Evolutionary conservation across 805 yeast genomes (phyloP).

Genomic region (Jamesozyma piceae): DNA sequence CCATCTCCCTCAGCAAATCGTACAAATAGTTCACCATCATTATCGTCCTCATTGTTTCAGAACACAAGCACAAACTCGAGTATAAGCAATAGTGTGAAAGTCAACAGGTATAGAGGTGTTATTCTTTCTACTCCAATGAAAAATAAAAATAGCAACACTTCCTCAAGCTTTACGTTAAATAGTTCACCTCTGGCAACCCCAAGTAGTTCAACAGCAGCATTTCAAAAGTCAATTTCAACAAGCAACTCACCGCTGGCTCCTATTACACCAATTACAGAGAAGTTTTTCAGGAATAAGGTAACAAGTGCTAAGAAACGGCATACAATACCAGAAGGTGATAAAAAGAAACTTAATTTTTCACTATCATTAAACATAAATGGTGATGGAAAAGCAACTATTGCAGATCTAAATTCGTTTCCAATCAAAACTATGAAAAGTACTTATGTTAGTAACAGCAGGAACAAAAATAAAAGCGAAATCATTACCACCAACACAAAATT

Average conservation of each 20-base stretch:
- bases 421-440: too few relatives aligned
- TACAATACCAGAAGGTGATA: neutral
- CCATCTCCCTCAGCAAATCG: neutral
- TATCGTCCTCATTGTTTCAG: too few relatives aligned
- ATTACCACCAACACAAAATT: neutral
- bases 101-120: constrained; percentile 25
- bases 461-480: too few relatives aligned
- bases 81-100: constrained; percentile 3
- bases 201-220: too few relatives aligned
- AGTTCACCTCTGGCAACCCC: neutral
- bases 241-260: neutral
- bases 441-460: too few relatives aligned
- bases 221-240: too few relatives aligned
- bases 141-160: neutral
- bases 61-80: too few relatives aligned
- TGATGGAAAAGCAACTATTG: constrained; percentile 28
- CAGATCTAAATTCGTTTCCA: neutral
- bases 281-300: neutral
- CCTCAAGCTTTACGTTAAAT: neutral
- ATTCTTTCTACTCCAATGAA: constrained; percentile 19
- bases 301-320: neutral
- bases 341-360: constrained; percentile 5
- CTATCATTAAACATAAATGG: constrained; percentile 24
- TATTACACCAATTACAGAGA: constrained; percentile 1
- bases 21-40: neutral